Evolutionary conservation across 2,329 filamentous ascomycete genomes (phyloP).

Genomic region (Rhynchosporium graminicola): DNA sequence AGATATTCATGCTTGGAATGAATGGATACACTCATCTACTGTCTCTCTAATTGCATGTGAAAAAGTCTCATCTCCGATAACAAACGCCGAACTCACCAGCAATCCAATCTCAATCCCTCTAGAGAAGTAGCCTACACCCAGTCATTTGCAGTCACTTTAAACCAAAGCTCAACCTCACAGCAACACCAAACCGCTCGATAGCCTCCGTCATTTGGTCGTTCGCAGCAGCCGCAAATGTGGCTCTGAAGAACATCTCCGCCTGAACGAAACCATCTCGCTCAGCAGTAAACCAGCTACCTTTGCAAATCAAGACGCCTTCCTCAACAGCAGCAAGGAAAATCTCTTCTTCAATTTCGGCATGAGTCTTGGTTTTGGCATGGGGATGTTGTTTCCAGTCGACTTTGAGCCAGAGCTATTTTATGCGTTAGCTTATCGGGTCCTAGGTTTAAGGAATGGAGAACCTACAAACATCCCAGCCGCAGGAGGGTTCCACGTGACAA

Average conservation of each 20-base stretch:
- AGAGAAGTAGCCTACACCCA: background rate
- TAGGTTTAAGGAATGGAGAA: slow-evolving; percentile 34
- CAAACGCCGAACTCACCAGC: background rate
- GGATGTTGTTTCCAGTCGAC: slow-evolving; percentile 70
- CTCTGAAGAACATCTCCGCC: slow-evolving; percentile 72
- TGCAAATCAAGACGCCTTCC: slow-evolving; percentile 75
- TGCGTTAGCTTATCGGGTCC: slow-evolving; percentile 3
- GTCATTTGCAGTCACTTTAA: slow-evolving; percentile 7
- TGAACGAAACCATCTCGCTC: slow-evolving; percentile 57
- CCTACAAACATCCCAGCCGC: slow-evolving; percentile 92
- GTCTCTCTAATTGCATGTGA: no score
- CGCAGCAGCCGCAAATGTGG: slow-evolving; percentile 83
- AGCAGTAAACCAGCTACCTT: slow-evolving; percentile 89
- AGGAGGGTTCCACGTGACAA: slow-evolving; percentile 79
- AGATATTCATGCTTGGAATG: no score
- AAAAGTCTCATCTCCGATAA: background rate
- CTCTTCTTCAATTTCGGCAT: slow-evolving; percentile 76
- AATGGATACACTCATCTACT: no score
- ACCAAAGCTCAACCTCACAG: slow-evolving; percentile 64
- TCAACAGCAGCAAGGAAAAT: slow-evolving; percentile 79
- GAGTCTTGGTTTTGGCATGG: slow-evolving; percentile 50
- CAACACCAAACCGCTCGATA: slow-evolving; percentile 73
- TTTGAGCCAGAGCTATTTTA: slow-evolving; percentile 59
- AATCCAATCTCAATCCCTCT: background rate
- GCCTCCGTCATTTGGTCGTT: slow-evolving; percentile 70